Percentiles rank a stretch among this genome's conserved stretches.
Conservation (phyloP, 2,329 filamentous ascomycete genomes). For the Calonectria pseudoturangicola region DNA sequence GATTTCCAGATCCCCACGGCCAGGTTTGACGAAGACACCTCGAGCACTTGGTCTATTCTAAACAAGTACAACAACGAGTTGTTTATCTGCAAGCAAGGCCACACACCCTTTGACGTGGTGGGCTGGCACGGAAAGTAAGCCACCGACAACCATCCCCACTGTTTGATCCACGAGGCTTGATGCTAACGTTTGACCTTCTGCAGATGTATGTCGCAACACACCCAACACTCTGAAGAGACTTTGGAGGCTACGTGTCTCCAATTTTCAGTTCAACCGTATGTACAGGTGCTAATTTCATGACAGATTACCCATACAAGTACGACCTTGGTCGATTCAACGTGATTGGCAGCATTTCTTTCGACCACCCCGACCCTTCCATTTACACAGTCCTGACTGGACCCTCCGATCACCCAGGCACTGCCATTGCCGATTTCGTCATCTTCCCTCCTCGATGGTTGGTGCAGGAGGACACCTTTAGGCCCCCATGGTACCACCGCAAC, state of each 20-base stretch:
- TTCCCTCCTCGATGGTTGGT: constrained; percentile 84
- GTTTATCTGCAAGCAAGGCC: constrained; percentile 74
- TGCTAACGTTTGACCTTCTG: constrained; percentile 24
- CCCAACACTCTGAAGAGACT: not conserved
- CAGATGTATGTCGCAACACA: constrained; percentile 44
- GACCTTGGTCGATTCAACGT: constrained; percentile 86
- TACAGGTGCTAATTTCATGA: constrained; percentile 3
- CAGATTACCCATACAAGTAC: constrained; percentile 82
- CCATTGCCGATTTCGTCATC: constrained; percentile 83
- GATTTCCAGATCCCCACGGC: constrained; percentile 86
- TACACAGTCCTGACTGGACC: constrained; percentile 82
- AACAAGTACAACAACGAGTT: constrained; percentile 81
- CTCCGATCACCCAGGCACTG: constrained; percentile 76
- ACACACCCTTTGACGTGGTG: constrained; percentile 87
- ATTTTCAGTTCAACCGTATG: not conserved
- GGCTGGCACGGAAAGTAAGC: constrained; percentile 89
- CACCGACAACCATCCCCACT: not conserved
- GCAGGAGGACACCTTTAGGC: constrained; percentile 81
- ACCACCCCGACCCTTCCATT: constrained; percentile 87
- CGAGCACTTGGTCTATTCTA: constrained; percentile 68
- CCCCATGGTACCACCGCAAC: constrained; percentile 84
- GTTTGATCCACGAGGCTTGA: not conserved
- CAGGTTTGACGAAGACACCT: constrained; percentile 78
- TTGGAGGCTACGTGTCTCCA: not conserved
- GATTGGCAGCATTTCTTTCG: constrained; percentile 78